Evolutionary conservation across 2,329 filamentous ascomycete genomes (phyloP), one percentile per base, ranked within the genome.

Genomic region (Simplicillium sp.): DNA sequence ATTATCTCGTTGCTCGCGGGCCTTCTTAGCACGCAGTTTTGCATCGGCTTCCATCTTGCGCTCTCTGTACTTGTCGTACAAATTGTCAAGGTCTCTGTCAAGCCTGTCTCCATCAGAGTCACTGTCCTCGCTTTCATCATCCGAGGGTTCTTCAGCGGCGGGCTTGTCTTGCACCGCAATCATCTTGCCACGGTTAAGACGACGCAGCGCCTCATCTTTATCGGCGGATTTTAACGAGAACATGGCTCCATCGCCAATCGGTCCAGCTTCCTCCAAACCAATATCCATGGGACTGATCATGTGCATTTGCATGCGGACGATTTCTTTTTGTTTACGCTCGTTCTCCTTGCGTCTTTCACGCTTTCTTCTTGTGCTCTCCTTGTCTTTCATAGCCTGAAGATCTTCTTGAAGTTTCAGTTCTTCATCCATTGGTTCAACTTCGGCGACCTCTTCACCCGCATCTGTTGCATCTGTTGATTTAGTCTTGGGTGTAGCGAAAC

Each of bases 221-320:
- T 96, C 87, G 35, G 94, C 75, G 8, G 79, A 68, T 60, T 88
- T 94, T 36, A 97, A 72, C 3, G 79, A 79, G 58, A 98, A 98
- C 70, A 95, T 92, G 20, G 85, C 71, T 36, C 87, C 85, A 34
- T 87, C 81, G 17, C 87, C 89, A 38, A 77, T 70, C 0, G 86
- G 84, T 0, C 87, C 87, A 17, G 76, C 66, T 61, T 92, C 87
- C 57, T 95, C 92, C 66, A 94, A 77, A 54, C 92, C 92, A 47
- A 98, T 95, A 48, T 98, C 92, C 71, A 87, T 92, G 7, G 92
- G 92, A 1, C 88, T 85, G 2, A 82, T 83, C 92, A 98, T 98
- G 65, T 96, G 83, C 68, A 98, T 80, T 62, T 98, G 92, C 83
- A 98, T 84, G 29, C 92, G 81, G n/a, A 94, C 73, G 45, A 97